Base-by-base conservation (phyloP, 2,329 filamentous ascomycete species). In the Paraconiothyrium sp. region DNA sequence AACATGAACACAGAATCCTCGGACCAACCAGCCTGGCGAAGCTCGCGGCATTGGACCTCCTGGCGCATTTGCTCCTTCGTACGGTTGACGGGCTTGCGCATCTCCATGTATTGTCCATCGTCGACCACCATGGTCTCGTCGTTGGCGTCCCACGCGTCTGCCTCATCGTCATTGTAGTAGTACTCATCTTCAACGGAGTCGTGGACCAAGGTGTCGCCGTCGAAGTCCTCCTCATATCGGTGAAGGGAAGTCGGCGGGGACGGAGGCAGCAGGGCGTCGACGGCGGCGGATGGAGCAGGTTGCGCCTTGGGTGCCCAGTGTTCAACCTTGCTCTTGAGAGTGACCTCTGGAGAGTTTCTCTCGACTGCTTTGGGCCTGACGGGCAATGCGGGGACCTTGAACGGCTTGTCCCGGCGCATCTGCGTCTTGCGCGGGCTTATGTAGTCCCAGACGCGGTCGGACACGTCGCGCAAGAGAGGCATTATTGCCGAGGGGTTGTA, bases 1-100 rank as follows among this genome's bases (percentile, higher is more conserved):
- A 84, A 84, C 2, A 88, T 75, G 37, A 82, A 80, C 44, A 84
- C 81, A 58, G 87, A 84, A 56, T 84, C 82, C 30, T 82, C 77
- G 3, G 81, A 78, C 83, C 84, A 88, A 48, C 82, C 81, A 30
- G 78, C 77, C 11, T 72, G 67, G 3, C 81, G 80, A 5, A 85
- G 71, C 32, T 73, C 67, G 5, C 65, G 63, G 7, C 66, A 74
- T 54, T 79, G 70, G 8, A 65, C 60, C 9, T 74, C 68, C 10
- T 68, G 68, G 50, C 71, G 62, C 52, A 63, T 47, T 24, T 67
- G 67, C 64, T 76, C 73, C 24, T 67, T 58, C 24, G 72, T 62
- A 37, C 63, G 54, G 57, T 77, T 68, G 48, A 69, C 60, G 2
- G 48, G 50, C 56, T 73, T 76, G 32, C 67, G 59, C 27, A 71